A percentile compares a stretch with the other conserved stretches of the same genome.
Conservation (phyloP, 1,139 yeast genomes). For the Magnusiomyces fungicola region DNA sequence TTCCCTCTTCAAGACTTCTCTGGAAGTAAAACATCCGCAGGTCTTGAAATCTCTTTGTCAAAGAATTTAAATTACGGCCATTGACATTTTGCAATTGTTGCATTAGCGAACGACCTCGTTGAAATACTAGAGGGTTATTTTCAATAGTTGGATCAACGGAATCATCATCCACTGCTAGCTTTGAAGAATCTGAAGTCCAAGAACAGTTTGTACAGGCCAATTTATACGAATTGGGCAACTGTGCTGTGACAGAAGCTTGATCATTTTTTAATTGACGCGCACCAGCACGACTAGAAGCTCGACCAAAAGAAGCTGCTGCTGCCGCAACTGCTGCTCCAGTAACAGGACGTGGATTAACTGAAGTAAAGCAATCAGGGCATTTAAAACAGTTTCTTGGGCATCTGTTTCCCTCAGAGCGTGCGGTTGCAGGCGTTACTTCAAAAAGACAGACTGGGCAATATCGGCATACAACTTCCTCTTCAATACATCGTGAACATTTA, state of each 20-base stretch:
- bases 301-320: background rate
- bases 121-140: conserved; percentile 1
- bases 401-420: conserved; percentile 20
- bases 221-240: conserved; percentile 5
- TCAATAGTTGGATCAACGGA: too few relatives aligned
- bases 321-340: conserved; percentile 6
- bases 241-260: background rate
- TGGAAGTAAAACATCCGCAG: conserved; percentile 15
- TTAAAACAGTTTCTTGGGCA: conserved; percentile 26
- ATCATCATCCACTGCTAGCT: conserved; percentile 2
- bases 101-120: background rate
- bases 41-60: conserved; percentile 12
- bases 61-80: background rate
- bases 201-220: conserved; percentile 23
- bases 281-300: background rate
- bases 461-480: conserved; percentile 23
- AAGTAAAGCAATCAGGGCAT: conserved; percentile 24
- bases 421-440: conserved; percentile 25
- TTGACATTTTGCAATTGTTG: background rate
- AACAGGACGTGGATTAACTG: conserved; percentile 4
- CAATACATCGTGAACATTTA: conserved; percentile 25
- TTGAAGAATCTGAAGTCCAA: conserved; percentile 16
- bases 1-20: conserved; percentile 16
- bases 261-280: background rate
- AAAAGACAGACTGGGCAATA: conserved; percentile 27